These are phyloP conservation scores for Colletotrichum echinochloae DNA, from an alignment of 2,329 filamentous ascomycete genomes.

Conservation along the genomic window DNA sequence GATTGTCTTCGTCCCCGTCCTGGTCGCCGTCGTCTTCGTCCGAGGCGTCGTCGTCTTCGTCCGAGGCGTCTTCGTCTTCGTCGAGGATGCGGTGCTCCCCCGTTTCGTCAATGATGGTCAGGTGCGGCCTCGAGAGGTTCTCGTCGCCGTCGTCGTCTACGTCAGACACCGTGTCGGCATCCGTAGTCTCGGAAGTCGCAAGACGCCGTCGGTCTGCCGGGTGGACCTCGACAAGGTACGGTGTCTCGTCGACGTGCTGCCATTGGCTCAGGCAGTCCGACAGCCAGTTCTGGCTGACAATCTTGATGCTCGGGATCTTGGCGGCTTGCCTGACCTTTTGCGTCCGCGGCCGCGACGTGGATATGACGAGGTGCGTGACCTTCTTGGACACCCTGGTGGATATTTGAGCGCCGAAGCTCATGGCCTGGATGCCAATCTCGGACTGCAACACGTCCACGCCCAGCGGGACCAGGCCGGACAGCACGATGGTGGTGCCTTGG, in stretches of 20 bases:
- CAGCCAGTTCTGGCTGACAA: constrained; percentile 93
- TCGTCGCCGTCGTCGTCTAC: constrained; percentile 43
- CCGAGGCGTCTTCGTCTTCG: constrained; percentile 51
- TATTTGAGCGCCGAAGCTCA: constrained; percentile 82
- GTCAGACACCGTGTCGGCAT: constrained; percentile 34
- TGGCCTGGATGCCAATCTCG: constrained; percentile 89
- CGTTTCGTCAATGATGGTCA: constrained; percentile 57
- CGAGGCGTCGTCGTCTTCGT: constrained; percentile 50
- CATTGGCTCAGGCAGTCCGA: constrained; percentile 86
- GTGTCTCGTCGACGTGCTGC: constrained; percentile 81
- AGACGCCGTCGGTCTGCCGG: constrained; percentile 68
- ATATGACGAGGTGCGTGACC: constrained; percentile 81
- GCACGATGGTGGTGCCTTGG: constrained; percentile 80
- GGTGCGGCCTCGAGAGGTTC: constrained; percentile 57
- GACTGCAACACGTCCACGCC: constrained; percentile 82
- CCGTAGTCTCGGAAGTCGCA: constrained; percentile 49
- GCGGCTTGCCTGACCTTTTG: constrained; percentile 92
- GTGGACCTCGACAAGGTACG: constrained; percentile 82
- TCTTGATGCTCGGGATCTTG: constrained; percentile 83
- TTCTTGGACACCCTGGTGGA: constrained; percentile 68
- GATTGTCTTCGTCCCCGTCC: constrained; percentile 58
- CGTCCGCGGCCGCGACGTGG: constrained; percentile 78
- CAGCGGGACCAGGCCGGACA: constrained; percentile 90
- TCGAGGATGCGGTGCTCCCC: constrained; percentile 56
- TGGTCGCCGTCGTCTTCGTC: constrained; percentile 50